These are phyloP conservation scores for Ophiostoma montium DNA, from an alignment of 2,329 filamentous ascomycete genomes.

Conservation along the genomic window DNA sequence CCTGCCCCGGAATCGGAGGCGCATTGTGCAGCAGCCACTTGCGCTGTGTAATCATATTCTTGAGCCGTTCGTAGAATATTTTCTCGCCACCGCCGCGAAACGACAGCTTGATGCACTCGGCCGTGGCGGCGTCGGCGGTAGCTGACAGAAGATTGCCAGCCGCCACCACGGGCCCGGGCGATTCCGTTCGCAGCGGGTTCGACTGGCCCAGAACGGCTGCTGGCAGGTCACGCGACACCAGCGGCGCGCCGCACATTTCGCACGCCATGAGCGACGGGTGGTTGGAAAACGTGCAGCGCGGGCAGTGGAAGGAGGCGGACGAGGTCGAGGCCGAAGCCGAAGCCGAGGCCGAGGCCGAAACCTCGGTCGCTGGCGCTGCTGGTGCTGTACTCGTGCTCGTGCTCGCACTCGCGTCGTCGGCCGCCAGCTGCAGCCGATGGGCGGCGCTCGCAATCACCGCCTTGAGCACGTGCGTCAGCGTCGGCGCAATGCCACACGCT, in stretches of 20 bases:
- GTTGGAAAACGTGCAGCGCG: slow-evolving; percentile 86
- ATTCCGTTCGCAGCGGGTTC: slow-evolving; percentile 44
- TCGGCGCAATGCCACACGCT: slow-evolving; percentile 87
- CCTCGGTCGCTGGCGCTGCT: no score
- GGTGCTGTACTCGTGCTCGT: background rate
- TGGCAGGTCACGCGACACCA: slow-evolving; percentile 41
- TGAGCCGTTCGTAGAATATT: slow-evolving; percentile 79
- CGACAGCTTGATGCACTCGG: slow-evolving; percentile 76
- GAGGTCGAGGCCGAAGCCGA: slow-evolving; percentile 19
- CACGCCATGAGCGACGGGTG: slow-evolving; percentile 75
- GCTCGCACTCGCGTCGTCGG: slow-evolving; percentile 11
- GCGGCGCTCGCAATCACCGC: slow-evolving; percentile 66
- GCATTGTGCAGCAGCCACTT: slow-evolving; percentile 92
- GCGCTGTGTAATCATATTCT: slow-evolving; percentile 73
- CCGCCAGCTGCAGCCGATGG: slow-evolving; percentile 26
- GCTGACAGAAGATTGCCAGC: slow-evolving; percentile 16
- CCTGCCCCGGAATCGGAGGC: slow-evolving; percentile 64
- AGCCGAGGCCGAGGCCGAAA: no score
- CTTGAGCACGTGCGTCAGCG: slow-evolving; percentile 69
- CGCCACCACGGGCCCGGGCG: slow-evolving; percentile 58
- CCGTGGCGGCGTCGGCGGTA: slow-evolving; percentile 33
- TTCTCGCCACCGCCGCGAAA: slow-evolving; percentile 83
- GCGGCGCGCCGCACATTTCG: slow-evolving; percentile 76
- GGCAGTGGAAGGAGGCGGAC: slow-evolving; percentile 48
- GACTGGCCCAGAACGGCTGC: slow-evolving; percentile 27